Evolutionary conservation across 2,329 filamentous ascomycete species (phyloP).

Genomic region (Lasiodiplodia theobromae): DNA sequence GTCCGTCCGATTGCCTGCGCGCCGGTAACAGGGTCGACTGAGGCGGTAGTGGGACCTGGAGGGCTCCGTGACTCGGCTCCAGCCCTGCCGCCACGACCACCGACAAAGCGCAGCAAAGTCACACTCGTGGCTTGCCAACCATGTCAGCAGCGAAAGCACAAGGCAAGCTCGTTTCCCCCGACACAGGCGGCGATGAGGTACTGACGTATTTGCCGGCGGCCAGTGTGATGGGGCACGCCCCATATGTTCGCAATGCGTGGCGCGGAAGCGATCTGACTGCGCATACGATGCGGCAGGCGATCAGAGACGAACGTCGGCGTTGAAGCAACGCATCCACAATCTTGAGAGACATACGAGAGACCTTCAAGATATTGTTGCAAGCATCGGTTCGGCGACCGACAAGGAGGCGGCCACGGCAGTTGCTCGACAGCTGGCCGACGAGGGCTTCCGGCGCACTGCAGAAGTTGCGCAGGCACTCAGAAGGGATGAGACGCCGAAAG

Average conservation of each 20-base stretch:
- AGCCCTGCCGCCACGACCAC: neutral
- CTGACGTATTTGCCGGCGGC: neutral
- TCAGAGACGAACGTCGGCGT: conserved; percentile 32
- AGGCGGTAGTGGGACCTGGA: neutral
- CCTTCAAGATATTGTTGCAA: conserved; percentile 23
- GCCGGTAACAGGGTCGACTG: neutral
- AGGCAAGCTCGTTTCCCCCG: conserved; percentile 32
- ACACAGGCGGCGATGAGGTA: neutral
- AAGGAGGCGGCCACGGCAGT: neutral
- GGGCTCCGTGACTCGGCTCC: neutral
- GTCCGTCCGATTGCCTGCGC: neutral
- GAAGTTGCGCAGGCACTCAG: conserved; percentile 4
- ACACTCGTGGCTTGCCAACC: conserved; percentile 30
- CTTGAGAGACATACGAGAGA: conserved; percentile 13
- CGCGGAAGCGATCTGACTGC: conserved; percentile 31
- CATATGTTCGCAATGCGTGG: conserved; percentile 31
- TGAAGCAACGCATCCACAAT: conserved; percentile 31
- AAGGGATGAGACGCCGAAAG: neutral
- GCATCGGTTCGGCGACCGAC: conserved; percentile 21
- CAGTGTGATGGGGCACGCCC: conserved; percentile 33
- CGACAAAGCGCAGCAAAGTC: conserved; percentile 24
- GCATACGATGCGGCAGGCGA: conserved; percentile 33
- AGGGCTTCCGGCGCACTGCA: neutral
- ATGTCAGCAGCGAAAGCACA: conserved; percentile 32
- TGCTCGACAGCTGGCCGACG: conserved; percentile 7